Conservation (phyloP, 2,329 filamentous ascomycete genomes). For the Fusarium equiseti region DNA sequence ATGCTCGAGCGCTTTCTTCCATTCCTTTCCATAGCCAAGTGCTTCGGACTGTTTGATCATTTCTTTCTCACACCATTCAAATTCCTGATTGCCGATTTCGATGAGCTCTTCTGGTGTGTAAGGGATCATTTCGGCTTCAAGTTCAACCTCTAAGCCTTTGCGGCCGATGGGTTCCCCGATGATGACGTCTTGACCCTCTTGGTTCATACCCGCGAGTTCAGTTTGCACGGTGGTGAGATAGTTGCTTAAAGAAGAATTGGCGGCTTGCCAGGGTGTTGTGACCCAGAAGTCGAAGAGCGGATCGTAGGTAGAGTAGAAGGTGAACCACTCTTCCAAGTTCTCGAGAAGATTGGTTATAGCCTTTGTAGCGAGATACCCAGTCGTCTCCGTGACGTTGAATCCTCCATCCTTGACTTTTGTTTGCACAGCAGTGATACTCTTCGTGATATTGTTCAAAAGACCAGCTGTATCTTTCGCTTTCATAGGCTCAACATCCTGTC, state of each 20-base stretch:
- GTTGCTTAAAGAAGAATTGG: not conserved
- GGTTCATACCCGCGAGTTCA: constrained; percentile 20
- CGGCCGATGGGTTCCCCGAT: constrained; percentile 32
- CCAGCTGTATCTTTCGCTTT: constrained; percentile 24
- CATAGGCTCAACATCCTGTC: constrained; percentile 35
- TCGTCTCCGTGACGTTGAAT: constrained; percentile 34
- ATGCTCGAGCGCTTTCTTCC: constrained; percentile 30
- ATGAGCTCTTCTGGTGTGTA: constrained; percentile 32
- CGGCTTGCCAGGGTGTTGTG: constrained; percentile 28
- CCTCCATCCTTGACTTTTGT: constrained; percentile 14
- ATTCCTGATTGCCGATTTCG: constrained; percentile 32
- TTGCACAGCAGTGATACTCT: constrained; percentile 16
- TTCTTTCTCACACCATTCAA: constrained; percentile 34
- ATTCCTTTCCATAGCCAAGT: constrained; percentile 31
- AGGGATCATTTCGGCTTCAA: constrained; percentile 35
- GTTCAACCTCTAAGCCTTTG: constrained; percentile 24
- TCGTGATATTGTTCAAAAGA: constrained; percentile 23
- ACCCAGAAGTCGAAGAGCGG: constrained; percentile 37
- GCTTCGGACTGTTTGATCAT: constrained; percentile 35
- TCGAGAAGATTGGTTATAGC: constrained; percentile 19
- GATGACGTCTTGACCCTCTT: constrained; percentile 14
- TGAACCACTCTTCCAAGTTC: constrained; percentile 23
- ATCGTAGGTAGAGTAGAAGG: constrained; percentile 34
- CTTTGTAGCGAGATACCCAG: constrained; percentile 23
- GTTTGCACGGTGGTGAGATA: constrained; percentile 26